A percentile compares a stretch with the other conserved stretches of the same genome.
These are phyloP conservation scores for Aureobasidium uvarum DNA, from an alignment of 2,329 filamentous ascomycete species.

Conservation along the genomic window DNA sequence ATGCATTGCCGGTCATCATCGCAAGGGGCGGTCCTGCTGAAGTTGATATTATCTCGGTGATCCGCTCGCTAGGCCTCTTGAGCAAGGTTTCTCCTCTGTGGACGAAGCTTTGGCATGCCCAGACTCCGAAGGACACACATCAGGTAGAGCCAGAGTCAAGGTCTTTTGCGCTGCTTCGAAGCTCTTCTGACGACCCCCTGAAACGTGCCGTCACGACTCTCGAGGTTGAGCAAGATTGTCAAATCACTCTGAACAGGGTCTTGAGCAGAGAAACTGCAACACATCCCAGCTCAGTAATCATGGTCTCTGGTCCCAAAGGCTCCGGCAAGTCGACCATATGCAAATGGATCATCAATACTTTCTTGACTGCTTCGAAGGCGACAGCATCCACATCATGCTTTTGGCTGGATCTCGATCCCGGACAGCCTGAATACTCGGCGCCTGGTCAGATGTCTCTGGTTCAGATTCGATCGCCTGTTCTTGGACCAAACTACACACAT, in stretches of 20 bases:
- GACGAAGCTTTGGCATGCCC: conserved; percentile 59
- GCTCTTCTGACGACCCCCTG: conserved; percentile 31
- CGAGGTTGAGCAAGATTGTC: conserved; percentile 33
- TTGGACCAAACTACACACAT: conserved; percentile 68
- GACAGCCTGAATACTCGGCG: conserved; percentile 71
- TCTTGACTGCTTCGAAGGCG: conserved; percentile 54
- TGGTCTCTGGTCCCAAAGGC: conserved; percentile 68
- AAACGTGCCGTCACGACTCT: conserved; percentile 34
- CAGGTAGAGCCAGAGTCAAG: conserved; percentile 35
- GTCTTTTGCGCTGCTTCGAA: conserved; percentile 40
- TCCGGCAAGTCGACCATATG: conserved; percentile 76
- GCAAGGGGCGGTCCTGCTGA: conserved; percentile 50
- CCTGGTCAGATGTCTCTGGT: conserved; percentile 69
- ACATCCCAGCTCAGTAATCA: conserved; percentile 61
- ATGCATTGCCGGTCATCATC: conserved; percentile 66
- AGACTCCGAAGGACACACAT: not conserved
- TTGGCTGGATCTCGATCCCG: conserved; percentile 74
- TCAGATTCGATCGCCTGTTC: conserved; percentile 58
- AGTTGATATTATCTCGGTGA: conserved; percentile 55
- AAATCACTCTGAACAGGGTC: conserved; percentile 33
- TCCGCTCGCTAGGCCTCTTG: conserved; percentile 53
- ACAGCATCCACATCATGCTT: conserved; percentile 37
- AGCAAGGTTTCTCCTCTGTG: conserved; percentile 65
- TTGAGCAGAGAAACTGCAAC: conserved; percentile 36
- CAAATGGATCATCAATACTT: conserved; percentile 63